Base-by-base conservation (phyloP, 495 filamentous ascomycete species). In the Penicillium paxilli region DNA sequence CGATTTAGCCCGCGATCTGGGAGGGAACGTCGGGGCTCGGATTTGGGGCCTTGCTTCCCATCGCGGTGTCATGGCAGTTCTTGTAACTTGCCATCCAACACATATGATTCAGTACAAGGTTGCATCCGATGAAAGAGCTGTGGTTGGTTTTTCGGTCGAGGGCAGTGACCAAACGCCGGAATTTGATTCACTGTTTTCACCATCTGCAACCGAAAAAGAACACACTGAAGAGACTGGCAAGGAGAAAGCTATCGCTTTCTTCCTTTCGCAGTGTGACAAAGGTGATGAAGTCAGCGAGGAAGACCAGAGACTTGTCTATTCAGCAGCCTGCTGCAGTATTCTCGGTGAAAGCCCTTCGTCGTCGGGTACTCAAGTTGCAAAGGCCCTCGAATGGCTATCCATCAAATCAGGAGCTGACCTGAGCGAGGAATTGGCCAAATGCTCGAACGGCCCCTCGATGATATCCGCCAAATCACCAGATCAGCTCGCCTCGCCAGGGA, bases 91-190 rank as follows among this genome's bases (percentile, higher is more conserved):
- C 47, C 79, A 83, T 54, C 79, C 81, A 0, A 76, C 74, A 6
- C 75, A 83, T 56, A 76, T 78, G 68, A 53, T 83, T 25, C 76
- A 83, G 47, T 84, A 84, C 56, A 66, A 65, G 1, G 70, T 71
- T 0, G 46, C 67, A 2, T 66, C 69, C 14, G 72, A 75, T 16
- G 74, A 80, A 23, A 58, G 54, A 14, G 50, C 68, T 12, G 66
- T 54, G 0, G 50, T 85, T n/a, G 40, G 71, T 1, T 79, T 77
- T 45, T 63, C 63, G 5, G 51, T 60, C 1, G 56, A 55, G 24
- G 55, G 58, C 19, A 16, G 38, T 2, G 47, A 55, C 5, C 12
- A 44, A 7, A 44, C 11, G 1, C 32, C 55, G 20, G 32, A 52
- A 8, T 26, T 52, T 1, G 28, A 55, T 5, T 10, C 59, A 1